Percentiles rank a stretch among this genome's conserved stretches.
phyloP scores from a whole-genome alignment of 1,284 basidiomycete species.

The Kwoniella shivajii region DNA sequence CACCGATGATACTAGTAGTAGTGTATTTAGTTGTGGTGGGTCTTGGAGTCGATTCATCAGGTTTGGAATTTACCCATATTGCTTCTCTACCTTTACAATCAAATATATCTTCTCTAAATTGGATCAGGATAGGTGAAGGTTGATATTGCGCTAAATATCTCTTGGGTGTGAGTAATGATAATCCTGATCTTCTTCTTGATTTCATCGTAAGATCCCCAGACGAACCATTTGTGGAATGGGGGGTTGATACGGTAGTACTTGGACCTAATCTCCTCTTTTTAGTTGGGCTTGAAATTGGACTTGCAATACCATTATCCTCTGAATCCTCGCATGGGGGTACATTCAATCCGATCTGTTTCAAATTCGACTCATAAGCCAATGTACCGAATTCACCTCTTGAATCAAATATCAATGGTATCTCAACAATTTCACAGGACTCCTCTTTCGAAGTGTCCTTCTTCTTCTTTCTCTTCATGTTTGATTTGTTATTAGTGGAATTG shows the following conservation, averaged over 20 bases:
- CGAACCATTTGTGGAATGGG: too few species aligned
- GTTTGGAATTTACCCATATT: background rate
- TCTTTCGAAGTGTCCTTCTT: background rate
- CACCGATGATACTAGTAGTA: background rate
- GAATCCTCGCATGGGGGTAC: too few species aligned
- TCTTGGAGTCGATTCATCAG: background rate
- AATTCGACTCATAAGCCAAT: conserved; percentile 10
- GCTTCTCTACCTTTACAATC: conserved; percentile 1
- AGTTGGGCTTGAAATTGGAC: too few species aligned
- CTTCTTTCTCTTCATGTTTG: background rate
- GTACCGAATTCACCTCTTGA: conserved; percentile 16
- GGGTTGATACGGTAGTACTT: too few species aligned
- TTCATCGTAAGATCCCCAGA: background rate
- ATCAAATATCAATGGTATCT: conserved; percentile 22
- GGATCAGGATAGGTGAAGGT: conserved; percentile 21
- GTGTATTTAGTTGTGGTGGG: background rate
- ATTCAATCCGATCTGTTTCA: background rate
- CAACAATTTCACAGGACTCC: conserved; percentile 1
- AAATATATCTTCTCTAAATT: conserved; percentile 26
- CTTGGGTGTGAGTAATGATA: background rate
- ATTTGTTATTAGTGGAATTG: background rate
- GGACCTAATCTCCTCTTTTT: too few species aligned
- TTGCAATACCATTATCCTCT: too few species aligned
- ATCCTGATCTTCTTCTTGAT: background rate
- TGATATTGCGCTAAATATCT: background rate